A percentile compares a stretch with the other conserved stretches of the same genome.
These are phyloP conservation scores for Zymoseptoria tritici DNA, from an alignment of 2,329 filamentous ascomycete species.

Conservation along the genomic window DNA sequence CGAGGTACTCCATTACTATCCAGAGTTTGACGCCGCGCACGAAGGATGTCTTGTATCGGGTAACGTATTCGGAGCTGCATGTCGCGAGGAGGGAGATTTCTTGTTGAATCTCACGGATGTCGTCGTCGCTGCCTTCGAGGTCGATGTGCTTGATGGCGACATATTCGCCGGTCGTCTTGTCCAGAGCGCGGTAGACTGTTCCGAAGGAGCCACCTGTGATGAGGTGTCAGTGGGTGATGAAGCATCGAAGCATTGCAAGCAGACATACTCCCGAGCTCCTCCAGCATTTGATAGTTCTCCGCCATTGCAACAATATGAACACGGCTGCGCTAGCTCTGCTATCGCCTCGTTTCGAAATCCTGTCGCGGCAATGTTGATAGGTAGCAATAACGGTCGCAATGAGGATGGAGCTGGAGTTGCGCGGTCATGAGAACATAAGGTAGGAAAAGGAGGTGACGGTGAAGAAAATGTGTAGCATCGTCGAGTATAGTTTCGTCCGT, in stretches of 20 bases:
- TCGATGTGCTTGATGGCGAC: conserved; percentile 99
- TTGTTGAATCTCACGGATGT: conserved; percentile 96
- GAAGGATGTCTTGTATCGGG: conserved; percentile 94
- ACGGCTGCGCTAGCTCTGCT: conserved; percentile 2
- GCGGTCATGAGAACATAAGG: conserved; percentile 2
- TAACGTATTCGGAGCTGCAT: conserved; percentile 88
- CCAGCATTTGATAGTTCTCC: conserved; percentile 84
- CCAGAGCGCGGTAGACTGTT: conserved; percentile 92
- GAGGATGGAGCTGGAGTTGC: not conserved
- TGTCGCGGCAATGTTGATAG: conserved; percentile 3
- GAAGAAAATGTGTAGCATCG: not conserved
- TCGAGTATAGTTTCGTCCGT: not conserved
- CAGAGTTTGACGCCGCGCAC: conserved; percentile 94
- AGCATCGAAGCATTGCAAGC: not conserved
- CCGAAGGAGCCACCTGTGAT: conserved; percentile 82
- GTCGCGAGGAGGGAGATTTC: conserved; percentile 94
- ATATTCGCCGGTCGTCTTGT: conserved; percentile 80
- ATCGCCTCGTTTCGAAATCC: conserved; percentile 5
- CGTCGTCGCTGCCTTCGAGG: conserved; percentile 95
- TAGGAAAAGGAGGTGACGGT: not conserved
- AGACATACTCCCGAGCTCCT: conserved; percentile 85
- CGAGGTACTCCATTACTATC: conserved; percentile 99
- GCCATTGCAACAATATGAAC: conserved; percentile 47
- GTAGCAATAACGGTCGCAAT: conserved; percentile 11
- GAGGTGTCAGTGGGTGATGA: conserved; percentile 1